phyloP scores from a whole-genome alignment of 805 yeast species.

The Starmera dryadoides region DNA sequence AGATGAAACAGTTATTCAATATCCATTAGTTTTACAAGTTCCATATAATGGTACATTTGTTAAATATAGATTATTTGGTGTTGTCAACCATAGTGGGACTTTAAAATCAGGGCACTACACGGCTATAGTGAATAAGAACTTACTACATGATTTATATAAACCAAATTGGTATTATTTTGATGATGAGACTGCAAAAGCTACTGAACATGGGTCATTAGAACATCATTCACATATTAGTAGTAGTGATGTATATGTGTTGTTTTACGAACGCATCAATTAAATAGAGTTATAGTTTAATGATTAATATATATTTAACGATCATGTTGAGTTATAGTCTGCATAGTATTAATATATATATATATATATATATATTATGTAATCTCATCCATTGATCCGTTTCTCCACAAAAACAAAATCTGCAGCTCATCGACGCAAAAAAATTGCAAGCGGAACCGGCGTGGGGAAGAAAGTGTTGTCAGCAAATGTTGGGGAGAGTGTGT shows the following conservation, averaged over 20 bases:
- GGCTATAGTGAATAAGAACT: constrained; percentile 46
- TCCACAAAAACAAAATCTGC: too few species aligned
- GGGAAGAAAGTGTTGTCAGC: too few species aligned
- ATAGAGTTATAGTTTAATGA: too few species aligned
- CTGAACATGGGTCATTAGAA: constrained; percentile 39
- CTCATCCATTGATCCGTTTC: too few species aligned
- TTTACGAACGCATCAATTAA: constrained; percentile 40
- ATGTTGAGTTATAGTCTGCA: too few species aligned
- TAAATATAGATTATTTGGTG: constrained; percentile 49
- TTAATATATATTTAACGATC: too few species aligned
- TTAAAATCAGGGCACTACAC: constrained; percentile 75
- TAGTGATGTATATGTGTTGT: constrained; percentile 61
- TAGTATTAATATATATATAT: too few species aligned
- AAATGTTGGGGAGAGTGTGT: too few species aligned
- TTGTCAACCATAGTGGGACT: constrained; percentile 67
- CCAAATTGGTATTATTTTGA: constrained; percentile 72
- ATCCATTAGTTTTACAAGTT: constrained; percentile 48
- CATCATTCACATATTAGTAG: constrained; percentile 34
- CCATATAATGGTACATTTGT: constrained; percentile 27
- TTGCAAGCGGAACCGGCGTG: too few species aligned
- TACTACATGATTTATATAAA: constrained; percentile 25
- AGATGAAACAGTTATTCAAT: constrained; percentile 40
- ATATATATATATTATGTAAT: too few species aligned
- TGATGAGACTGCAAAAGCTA: constrained; percentile 51
- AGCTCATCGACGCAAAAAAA: too few species aligned